Evolutionary conservation across 805 yeast species (phyloP), one percentile per base, ranked within the genome.

Genomic region (Saccharomyces jurei): DNA sequence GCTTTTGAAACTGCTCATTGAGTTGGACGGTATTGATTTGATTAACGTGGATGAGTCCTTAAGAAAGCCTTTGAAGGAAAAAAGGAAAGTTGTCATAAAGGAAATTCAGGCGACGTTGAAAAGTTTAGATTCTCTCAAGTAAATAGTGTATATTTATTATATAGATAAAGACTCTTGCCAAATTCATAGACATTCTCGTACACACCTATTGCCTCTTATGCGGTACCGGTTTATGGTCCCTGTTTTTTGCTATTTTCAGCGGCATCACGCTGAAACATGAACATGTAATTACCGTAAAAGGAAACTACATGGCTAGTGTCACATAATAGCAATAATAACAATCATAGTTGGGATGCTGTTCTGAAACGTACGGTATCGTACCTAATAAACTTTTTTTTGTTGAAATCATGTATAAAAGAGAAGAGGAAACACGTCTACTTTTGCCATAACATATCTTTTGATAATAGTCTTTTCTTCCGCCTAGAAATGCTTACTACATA

Each of bases 1-100:
- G 76, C 70, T 87, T 47, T 72, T 87, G 66, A 85, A 86, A 64
- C 76, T 84, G 58, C 68, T 86, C 59, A 77, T 87, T 76, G 80
- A 77, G 57, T 72, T 87, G 53, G 95, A 87, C 62, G 83, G 80
- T 2, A 74, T 87, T 36, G 86, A 84, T 56, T 60, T 72, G 13
- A 53, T 62, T 4, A 66, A 58, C 22, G 31, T 68, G 4, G 74
- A 73, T 9, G 75, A 75, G 29, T 79, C 79, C 50, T 52, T 57
- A 11, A 78, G 77, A 62, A 78, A 71, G 1, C 71, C 73, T 1
- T 71, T 87, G 59, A 80, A 87, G 58, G 73, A 73, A 26, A 75
- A 76, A 63, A 76, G 95, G 59, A 86, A 82, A 64, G 76, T 74
- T 51, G 77, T 79, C 9, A 82, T 87, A 60, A 82, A 78, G 60